phyloP scores from a whole-genome alignment of 345 rosid genomes.

The Passiflora organensis region DNA sequence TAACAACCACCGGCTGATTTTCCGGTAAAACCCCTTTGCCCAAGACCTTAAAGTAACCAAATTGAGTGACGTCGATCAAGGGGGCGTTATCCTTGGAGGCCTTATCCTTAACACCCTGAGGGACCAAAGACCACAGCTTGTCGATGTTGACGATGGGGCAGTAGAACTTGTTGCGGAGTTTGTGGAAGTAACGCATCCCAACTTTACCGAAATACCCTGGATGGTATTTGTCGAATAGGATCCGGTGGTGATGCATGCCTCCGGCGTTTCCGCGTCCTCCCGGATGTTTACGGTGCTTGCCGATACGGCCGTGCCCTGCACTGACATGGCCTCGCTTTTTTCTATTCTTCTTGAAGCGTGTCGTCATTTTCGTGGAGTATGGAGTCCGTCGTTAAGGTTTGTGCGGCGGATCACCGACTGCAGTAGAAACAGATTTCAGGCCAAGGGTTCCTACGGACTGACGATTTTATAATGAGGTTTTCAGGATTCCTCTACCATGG shows the following conservation, averaged over 20 bases:
- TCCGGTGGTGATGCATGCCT: slow-evolving; percentile 31
- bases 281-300: slow-evolving; percentile 27
- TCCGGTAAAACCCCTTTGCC: slow-evolving; percentile 25
- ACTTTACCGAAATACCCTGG: slow-evolving; percentile 31
- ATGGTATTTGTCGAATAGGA: slow-evolving; percentile 32
- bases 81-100: slow-evolving; percentile 17
- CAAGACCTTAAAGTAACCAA: slow-evolving; percentile 25
- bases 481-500: too few relatives aligned
- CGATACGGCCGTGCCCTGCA: slow-evolving; percentile 27
- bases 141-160: slow-evolving; percentile 28
- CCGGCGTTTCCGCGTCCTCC: slow-evolving; percentile 28
- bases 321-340: slow-evolving; percentile 28
- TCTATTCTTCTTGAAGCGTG: slow-evolving; percentile 24
- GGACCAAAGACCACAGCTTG: slow-evolving; percentile 32
- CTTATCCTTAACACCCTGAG: slow-evolving; percentile 22
- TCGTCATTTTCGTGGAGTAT: slow-evolving; percentile 8
- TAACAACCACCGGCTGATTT: slow-evolving; percentile 24
- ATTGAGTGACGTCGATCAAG: slow-evolving; percentile 22
- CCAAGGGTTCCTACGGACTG: too few relatives aligned
- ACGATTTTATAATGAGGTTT: too few relatives aligned
- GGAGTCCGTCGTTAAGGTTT: neutral
- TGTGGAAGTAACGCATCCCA: slow-evolving; percentile 28
- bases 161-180: slow-evolving; percentile 22
- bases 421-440: too few relatives aligned
- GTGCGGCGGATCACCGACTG: too few relatives aligned